Evolutionary conservation across 345 rosid species (phyloP).

Genomic region (Jatropha curcas): DNA sequence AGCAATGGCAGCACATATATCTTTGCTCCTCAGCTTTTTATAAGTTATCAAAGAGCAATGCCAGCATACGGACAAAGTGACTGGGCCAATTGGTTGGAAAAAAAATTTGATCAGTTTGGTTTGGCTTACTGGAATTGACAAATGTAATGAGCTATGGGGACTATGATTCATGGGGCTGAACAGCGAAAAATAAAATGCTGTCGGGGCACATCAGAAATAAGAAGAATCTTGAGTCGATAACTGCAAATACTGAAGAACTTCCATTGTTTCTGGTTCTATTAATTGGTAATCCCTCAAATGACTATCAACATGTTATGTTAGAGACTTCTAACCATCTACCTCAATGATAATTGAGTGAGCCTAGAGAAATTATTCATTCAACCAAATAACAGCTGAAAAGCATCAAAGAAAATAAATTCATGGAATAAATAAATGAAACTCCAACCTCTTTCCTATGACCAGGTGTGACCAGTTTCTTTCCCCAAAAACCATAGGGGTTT

Average conservation of each 20-base stretch:
- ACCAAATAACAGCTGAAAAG: not conserved
- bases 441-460: conserved; percentile 84
- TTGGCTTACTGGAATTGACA: too few relatives aligned
- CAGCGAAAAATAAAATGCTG: not conserved
- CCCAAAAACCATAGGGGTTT: conserved; percentile 63
- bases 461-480: conserved; percentile 70
- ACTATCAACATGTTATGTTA: not conserved
- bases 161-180: not conserved
- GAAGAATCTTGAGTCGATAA: too few relatives aligned
- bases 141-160: not conserved
- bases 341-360: not conserved
- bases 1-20: conserved; percentile 71
- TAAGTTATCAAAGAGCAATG: not conserved
- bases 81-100: too few relatives aligned
- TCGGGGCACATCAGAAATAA: not conserved
- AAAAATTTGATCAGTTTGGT: too few relatives aligned
- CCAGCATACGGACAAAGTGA: too few relatives aligned
- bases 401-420: not conserved
- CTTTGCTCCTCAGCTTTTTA: conserved; percentile 91
- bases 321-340: not conserved
- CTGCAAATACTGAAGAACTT: too few relatives aligned
- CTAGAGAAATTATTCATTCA: not conserved
- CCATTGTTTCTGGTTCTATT: not conserved
- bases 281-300: not conserved
- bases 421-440: not conserved